Evolutionary conservation across 2,329 filamentous ascomycete genomes (phyloP).

Genomic region (Aspergillus fumigatiaffinis): DNA sequence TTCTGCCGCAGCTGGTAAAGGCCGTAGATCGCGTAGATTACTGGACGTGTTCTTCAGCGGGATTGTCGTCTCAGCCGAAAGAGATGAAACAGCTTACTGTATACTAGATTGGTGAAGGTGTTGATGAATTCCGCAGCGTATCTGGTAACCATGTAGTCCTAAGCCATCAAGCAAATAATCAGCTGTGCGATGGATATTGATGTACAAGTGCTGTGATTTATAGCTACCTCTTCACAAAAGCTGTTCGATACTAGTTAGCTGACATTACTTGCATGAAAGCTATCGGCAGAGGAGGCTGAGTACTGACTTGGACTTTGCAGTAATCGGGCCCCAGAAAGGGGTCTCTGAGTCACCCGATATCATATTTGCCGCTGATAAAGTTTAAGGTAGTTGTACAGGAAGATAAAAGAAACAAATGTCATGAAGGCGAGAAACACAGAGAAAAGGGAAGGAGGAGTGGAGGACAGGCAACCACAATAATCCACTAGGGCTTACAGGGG

Average conservation of each 20-base stretch:
- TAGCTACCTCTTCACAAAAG: background rate
- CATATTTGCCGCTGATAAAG: background rate
- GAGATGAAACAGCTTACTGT: background rate
- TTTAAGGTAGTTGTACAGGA: background rate
- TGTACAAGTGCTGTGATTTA: background rate
- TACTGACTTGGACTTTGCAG: background rate
- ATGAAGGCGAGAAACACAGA: background rate
- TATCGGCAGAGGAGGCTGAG: background rate
- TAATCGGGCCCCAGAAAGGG: background rate
- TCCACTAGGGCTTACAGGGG: background rate
- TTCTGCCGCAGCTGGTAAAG: slow-evolving; percentile 7
- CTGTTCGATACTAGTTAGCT: background rate
- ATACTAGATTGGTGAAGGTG: background rate
- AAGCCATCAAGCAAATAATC: background rate
- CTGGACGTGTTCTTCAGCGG: background rate
- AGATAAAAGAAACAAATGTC: background rate
- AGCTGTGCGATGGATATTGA: no score
- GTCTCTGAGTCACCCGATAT: background rate
- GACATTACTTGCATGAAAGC: background rate
- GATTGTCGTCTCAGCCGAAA: background rate
- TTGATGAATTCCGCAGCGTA: background rate
- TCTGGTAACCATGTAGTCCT: background rate
- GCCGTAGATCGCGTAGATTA: slow-evolving; percentile 22
- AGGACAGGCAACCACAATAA: background rate
- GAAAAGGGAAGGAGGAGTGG: background rate